Evolutionary conservation across 768 basidiomycete species (phyloP).

Genomic region (Crucibulum laeve): DNA sequence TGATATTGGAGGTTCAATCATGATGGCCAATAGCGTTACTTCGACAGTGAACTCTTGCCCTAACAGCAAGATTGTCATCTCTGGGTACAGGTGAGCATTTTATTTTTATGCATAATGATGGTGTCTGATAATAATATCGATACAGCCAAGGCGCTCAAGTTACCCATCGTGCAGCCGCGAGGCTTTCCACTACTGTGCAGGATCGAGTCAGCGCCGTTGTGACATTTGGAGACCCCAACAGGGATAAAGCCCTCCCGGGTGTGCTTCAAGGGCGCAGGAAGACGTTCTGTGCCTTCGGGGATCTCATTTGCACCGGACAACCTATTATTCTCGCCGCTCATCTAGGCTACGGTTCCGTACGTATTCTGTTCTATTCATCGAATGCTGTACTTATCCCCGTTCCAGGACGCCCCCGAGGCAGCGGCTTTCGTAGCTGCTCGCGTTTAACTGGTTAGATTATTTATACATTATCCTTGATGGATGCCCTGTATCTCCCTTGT

Average conservation of each 20-base stretch:
- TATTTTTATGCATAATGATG: too few relatives aligned
- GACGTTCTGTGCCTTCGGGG: conserved; percentile 7
- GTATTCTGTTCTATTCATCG: too few relatives aligned
- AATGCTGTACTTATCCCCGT: too few relatives aligned
- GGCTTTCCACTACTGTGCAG: conserved; percentile 10
- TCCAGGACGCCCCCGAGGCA: too few relatives aligned
- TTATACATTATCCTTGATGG: too few relatives aligned
- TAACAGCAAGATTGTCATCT: conserved; percentile 15
- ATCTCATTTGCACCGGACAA: conserved; percentile 6
- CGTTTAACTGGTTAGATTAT: too few relatives aligned
- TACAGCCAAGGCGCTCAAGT: conserved; percentile 7
- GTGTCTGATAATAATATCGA: too few relatives aligned
- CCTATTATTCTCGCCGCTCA: background rate
- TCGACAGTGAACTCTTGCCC: conserved; percentile 16
- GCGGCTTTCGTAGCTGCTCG: too few relatives aligned
- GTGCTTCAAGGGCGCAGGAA: background rate
- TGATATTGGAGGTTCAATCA: conserved; percentile 9
- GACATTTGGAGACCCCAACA: conserved; percentile 8
- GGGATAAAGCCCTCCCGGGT: conserved; percentile 2
- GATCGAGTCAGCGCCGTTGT: conserved; percentile 12
- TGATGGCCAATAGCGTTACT: conserved; percentile 8
- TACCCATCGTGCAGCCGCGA: conserved; percentile 9
- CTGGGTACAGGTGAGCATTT: conserved; percentile 15
- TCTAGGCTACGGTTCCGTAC: background rate
- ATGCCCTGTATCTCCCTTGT: too few relatives aligned